Evolutionary conservation across 441 rosid genomes (phyloP).

Genomic region (Kokia cookei): DNA sequence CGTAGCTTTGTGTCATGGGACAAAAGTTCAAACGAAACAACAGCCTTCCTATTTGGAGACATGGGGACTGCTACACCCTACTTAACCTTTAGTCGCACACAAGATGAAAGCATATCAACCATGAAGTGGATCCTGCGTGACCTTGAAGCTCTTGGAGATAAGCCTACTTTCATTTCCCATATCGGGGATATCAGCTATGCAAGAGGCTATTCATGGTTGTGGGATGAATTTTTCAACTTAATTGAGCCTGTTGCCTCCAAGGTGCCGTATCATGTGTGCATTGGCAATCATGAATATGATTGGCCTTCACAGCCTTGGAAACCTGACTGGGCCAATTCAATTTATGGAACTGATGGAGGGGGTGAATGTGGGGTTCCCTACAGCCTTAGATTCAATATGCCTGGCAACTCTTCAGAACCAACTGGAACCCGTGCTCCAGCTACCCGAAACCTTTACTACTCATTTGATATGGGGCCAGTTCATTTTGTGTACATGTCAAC

Average conservation of each 20-base stretch:
- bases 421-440: conserved; percentile 63
- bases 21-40: conserved; percentile 38
- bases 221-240: conserved; percentile 83
- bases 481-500: conserved; percentile 84
- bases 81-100: conserved; percentile 54
- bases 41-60: conserved; percentile 84
- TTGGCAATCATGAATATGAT: conserved; percentile 90
- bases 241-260: conserved; percentile 75
- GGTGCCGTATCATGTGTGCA: conserved; percentile 83
- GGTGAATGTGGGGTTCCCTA: conserved; percentile 95
- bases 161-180: conserved; percentile 67
- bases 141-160: conserved; percentile 56
- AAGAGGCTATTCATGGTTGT: conserved; percentile 77
- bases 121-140: conserved; percentile 83
- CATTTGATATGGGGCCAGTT: conserved; percentile 63
- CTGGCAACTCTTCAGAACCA: conserved; percentile 72
- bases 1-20: conserved; percentile 61
- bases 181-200: conserved; percentile 95
- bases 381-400: conserved; percentile 87
- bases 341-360: conserved; percentile 76
- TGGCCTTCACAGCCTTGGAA: conserved; percentile 95
- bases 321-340: conserved; percentile 59
- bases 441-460: conserved; percentile 75
- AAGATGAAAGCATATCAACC: conserved; percentile 76
- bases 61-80: conserved; percentile 85